A percentile compares a stretch with the other conserved stretches of the same genome.
These are phyloP conservation scores for Jackrogersella multiformis DNA, from an alignment of 495 filamentous ascomycete genomes.

Conservation along the genomic window DNA sequence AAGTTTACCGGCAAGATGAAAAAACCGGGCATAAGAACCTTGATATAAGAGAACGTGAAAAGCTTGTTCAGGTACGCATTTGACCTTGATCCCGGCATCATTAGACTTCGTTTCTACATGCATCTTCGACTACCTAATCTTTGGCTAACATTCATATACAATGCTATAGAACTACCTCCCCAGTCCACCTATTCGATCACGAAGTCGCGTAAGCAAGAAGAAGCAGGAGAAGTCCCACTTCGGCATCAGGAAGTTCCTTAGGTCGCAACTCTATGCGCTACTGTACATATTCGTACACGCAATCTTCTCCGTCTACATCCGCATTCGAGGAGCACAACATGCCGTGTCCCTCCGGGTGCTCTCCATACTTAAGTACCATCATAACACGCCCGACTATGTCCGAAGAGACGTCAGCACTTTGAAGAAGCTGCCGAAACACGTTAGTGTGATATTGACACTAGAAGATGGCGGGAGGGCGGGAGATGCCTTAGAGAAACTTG, in stretches of 20 bases:
- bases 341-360: constrained; percentile 76
- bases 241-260: constrained; percentile 74
- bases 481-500: constrained; percentile 76
- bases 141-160: constrained; percentile 31
- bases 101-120: constrained; percentile 16
- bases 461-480: constrained; percentile 72
- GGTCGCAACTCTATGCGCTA: constrained; percentile 70
- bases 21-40: constrained; percentile 67
- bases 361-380: constrained; percentile 88
- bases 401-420: constrained; percentile 82
- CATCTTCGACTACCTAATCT: too few species aligned
- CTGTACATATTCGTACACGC: constrained; percentile 78
- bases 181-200: constrained; percentile 55
- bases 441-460: constrained; percentile 85
- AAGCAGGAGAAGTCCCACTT: constrained; percentile 51
- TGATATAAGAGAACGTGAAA: constrained; percentile 71
- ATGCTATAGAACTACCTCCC: constrained; percentile 75
- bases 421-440: constrained; percentile 76
- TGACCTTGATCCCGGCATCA: neutral
- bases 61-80: constrained; percentile 64
- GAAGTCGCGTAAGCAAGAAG: constrained; percentile 39
- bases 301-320: constrained; percentile 86
- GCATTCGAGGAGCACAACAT: constrained; percentile 80
- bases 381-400: constrained; percentile 91
- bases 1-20: constrained; percentile 71